These are phyloP conservation scores for Alternaria sp. DNA, from an alignment of 2,329 filamentous ascomycete species.

Conservation along the genomic window DNA sequence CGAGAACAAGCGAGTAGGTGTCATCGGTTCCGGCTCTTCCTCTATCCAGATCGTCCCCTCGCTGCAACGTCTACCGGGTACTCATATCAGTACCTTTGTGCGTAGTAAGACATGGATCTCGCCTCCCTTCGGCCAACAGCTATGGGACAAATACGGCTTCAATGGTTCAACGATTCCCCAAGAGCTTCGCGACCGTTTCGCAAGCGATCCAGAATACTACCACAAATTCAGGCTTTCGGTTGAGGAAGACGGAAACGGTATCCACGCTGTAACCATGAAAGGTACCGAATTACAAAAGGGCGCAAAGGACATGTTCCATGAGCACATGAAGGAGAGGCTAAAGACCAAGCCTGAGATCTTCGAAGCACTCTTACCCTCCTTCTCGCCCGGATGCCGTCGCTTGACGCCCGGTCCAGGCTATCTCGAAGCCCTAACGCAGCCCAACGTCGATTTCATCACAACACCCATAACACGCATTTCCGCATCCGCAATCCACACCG, in stretches of 20 bases:
- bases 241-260: conserved; percentile 42
- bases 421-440: conserved; percentile 54
- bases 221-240: conserved; percentile 38
- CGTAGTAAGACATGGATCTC: conserved; percentile 48
- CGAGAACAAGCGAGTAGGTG: conserved; percentile 41
- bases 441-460: conserved; percentile 50
- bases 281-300: conserved; percentile 47
- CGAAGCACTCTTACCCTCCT: conserved; percentile 50
- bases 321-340: conserved; percentile 51
- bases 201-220: conserved; percentile 38
- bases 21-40: conserved; percentile 45
- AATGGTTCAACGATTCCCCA: conserved; percentile 36
- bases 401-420: conserved; percentile 60
- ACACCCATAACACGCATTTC: conserved; percentile 45
- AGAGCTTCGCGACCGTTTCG: conserved; percentile 33
- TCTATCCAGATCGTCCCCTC: conserved; percentile 52
- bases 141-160: conserved; percentile 45
- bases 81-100: conserved; percentile 40
- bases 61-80: conserved; percentile 44
- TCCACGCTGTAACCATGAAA: conserved; percentile 42
- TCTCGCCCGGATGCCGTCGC: conserved; percentile 56
- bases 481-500: conserved; percentile 47
- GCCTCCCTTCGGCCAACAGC: conserved; percentile 36
- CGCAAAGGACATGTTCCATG: conserved; percentile 46
- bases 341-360: conserved; percentile 49